Base-by-base conservation (phyloP, 2,329 filamentous ascomycete species). In the Fusarium armeniacum region DNA sequence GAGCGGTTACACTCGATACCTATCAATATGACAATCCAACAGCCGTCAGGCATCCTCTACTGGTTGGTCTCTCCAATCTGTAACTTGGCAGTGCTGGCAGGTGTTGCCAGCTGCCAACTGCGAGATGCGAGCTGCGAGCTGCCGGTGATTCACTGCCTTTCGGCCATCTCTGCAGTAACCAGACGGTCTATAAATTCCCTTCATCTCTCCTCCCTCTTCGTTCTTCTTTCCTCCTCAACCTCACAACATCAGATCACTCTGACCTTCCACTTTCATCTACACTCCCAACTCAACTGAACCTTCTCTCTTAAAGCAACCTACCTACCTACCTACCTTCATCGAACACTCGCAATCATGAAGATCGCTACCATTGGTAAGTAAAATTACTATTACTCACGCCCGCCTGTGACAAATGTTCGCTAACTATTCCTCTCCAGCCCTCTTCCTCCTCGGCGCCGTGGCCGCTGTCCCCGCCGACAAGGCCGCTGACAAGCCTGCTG, bases 371-470 rank as follows among this genome's bases (percentile, higher is more conserved):
- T 58, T 16, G 9, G 62, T 58, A 58, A 58, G 51, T 26, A 26
- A 4, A 26, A 26, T 26, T 26, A 4, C 7, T 7, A 26, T 26
- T 26, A 4, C 24, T 26, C 10, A 8, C 9, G 6, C 8, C 8
- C 3, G n/a, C 6, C 16, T 24, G 6, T 3, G n/a, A 35, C 6
- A 5, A 13, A 6, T 6, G 3, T 11, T 3, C n/a, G 26, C 40
- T 47, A 20, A 64, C 18, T 15, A 7, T 6, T 15, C 0, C 9
- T 8, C 38, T 0, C 6, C 16, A 65, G 62, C 4, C 7, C 44
- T 65, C 4, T 33, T 64, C 51, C 28, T 65, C 22, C 33, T 65
- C 1, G 59, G 59, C 15, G 11, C 54, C 5, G 38, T n/a, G 24
- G 50, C 18, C 20, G 51, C 59, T 5, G 44, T 33, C 12, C 33